Evolutionary conservation across 352 stramenopile species (phyloP), one percentile per base, ranked within the genome.

Genomic region (Phytopythium ostracodes): DNA sequence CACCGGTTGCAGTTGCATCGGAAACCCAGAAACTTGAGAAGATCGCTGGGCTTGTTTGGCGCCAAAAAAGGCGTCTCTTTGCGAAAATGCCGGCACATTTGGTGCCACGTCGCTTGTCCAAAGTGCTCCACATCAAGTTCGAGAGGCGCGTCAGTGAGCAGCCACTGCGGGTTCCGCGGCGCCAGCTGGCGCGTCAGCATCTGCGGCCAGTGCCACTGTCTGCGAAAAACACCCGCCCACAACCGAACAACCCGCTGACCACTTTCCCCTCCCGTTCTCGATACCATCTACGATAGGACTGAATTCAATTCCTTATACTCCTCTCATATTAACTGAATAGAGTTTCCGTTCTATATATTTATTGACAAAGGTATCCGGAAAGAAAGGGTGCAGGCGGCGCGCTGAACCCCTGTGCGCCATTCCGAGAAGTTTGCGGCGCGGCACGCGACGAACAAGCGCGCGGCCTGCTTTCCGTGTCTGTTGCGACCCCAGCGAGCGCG

Each of bases 371-470:
- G 15, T n/a, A 54, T 54, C 15, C 1, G 2, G 14, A 5, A 15
- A 5, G 0, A 38, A 15, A 22, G 47, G 47, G 15, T 8, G 12
- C 2, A 5, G 4, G 5, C 10, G 46, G 12, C 47, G 47, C 47
- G 17, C 47, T 54, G 47, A 54, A 54, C 17, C 47, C 11, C 25
- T 24, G 24, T 3, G 47, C 47, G 47, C 47, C 47, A 54, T 54
- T 54, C 47, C 47, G 15, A 22, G 25, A 54, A 54, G 46, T 33
- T 52, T 51, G 22, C 44, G 12, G 46, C 46, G 24, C 46, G 46
- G 46, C 22, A 52, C 46, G 46, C 22, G 46, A 33, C 22, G 24
- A 49, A 49, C 40, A 44, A 44, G 40, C 40, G 24, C 47, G 17
- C 15, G 42, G 18, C 42, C 17, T 20, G 42, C 42, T n/a, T 7